A percentile compares a stretch with the other conserved stretches of the same genome.
Conservation (phyloP, 1,284 basidiomycete species). For the Malassezia obtusa region DNA sequence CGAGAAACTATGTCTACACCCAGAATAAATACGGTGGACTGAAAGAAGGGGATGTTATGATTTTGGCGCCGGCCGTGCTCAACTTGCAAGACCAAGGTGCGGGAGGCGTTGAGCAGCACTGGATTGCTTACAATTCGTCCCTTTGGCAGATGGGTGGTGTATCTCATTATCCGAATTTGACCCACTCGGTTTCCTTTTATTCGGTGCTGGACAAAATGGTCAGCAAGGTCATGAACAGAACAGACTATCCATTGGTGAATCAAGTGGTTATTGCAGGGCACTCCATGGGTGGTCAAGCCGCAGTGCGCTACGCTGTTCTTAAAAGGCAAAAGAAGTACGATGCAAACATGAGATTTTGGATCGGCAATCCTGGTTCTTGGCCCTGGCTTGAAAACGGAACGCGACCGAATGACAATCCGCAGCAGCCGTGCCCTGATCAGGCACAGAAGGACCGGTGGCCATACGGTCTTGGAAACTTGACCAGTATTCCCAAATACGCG, state of each 20-base stretch:
- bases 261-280: conserved; percentile 40
- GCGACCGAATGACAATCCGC: conserved; percentile 8
- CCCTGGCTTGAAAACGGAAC: conserved; percentile 28
- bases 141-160: conserved; percentile 36
- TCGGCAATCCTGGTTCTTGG: conserved; percentile 43
- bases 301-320: conserved; percentile 31
- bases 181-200: conserved; percentile 24
- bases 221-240: conserved; percentile 28
- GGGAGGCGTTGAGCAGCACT: conserved; percentile 21
- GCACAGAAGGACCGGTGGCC: conserved; percentile 24
- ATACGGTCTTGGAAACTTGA: conserved; percentile 28
- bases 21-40: conserved; percentile 24
- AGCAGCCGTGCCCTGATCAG: conserved; percentile 6
- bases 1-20: conserved; percentile 27
- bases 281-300: conserved; percentile 40
- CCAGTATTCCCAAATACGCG: conserved; percentile 11
- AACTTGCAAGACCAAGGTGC: conserved; percentile 27
- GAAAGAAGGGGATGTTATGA: conserved; percentile 24
- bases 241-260: conserved; percentile 32
- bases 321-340: conserved; percentile 37
- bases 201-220: conserved; percentile 32
- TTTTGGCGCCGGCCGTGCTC: conserved; percentile 31
- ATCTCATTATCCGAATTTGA: conserved; percentile 20
- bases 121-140: conserved; percentile 11
- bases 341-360: conserved; percentile 33